A percentile compares a stretch with the other conserved stretches of the same genome.
Evolutionary conservation across 116 monocot genomes (phyloP).

Genomic region (Dioscorea cayenensis): DNA sequence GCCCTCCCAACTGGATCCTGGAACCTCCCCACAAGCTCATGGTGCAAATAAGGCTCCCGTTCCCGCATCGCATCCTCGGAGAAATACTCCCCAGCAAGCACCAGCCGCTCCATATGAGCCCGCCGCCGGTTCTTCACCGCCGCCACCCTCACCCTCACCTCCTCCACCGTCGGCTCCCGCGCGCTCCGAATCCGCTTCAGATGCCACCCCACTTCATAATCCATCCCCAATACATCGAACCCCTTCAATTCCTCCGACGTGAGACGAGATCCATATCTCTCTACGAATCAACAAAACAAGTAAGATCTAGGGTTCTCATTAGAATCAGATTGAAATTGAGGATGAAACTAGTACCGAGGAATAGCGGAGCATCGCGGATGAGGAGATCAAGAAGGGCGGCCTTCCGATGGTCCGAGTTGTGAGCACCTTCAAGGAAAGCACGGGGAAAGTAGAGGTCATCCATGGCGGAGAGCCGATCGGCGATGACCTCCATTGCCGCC

Average conservation of each 20-base stretch:
- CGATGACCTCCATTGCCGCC: conserved; percentile 65
- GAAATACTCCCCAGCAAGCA: conserved; percentile 66
- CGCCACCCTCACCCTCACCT: conserved; percentile 21
- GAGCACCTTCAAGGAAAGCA: conserved; percentile 20
- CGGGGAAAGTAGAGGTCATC: conserved; percentile 76
- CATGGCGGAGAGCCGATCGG: conserved; percentile 51
- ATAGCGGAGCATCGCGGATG: conserved; percentile 72
- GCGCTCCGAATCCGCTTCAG: conserved; percentile 35
- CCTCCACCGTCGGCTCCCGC: conserved; percentile 25
- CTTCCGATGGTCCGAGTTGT: conserved; percentile 32
- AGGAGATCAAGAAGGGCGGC: conserved; percentile 66
- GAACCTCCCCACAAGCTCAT: conserved; percentile 74
- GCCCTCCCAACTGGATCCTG: conserved; percentile 70
- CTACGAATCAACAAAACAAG: conserved; percentile 11
- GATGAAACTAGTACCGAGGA: conserved; percentile 38
- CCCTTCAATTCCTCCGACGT: conserved; percentile 50
- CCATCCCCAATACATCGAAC: conserved; percentile 44
- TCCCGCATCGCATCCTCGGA: conserved; percentile 93
- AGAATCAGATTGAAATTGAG: not conserved
- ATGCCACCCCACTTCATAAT: conserved; percentile 84
- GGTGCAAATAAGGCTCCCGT: conserved; percentile 85
- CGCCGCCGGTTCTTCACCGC: conserved; percentile 65
- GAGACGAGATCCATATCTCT: conserved; percentile 68
- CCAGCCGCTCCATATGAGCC: conserved; percentile 65
- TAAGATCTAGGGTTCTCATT: not conserved